Evolutionary conservation across 2,329 filamentous ascomycete genomes (phyloP).

Genomic region (Rhynchosporium secalis): DNA sequence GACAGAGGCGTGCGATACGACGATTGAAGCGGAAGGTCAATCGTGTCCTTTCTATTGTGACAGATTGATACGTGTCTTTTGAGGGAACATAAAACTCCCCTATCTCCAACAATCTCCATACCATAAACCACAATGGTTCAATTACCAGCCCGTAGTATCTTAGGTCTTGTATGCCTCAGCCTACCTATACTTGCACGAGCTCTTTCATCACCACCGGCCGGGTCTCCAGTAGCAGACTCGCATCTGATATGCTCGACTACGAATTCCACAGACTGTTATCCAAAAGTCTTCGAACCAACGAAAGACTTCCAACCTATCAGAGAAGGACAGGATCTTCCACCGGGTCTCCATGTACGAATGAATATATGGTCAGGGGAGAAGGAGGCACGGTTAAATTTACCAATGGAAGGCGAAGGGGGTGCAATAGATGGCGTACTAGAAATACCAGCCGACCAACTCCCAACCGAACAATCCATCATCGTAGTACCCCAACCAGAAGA

Average conservation of each 20-base stretch:
- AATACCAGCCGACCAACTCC: constrained; percentile 54
- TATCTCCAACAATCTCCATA: background rate
- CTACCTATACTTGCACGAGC: constrained; percentile 31
- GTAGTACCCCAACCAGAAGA: constrained; percentile 36
- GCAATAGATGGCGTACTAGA: constrained; percentile 42
- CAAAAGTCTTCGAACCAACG: constrained; percentile 62
- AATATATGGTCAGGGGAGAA: constrained; percentile 64
- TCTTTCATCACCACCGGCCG: constrained; percentile 25
- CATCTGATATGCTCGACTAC: constrained; percentile 66
- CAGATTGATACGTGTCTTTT: constrained; percentile 27
- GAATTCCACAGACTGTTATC: constrained; percentile 63
- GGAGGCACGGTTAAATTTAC: constrained; percentile 66
- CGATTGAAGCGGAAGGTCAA: constrained; percentile 35
- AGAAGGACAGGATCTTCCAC: constrained; percentile 64
- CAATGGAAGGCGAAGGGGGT: constrained; percentile 51
- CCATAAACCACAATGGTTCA: constrained; percentile 29
- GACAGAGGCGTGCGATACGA: constrained; percentile 33
- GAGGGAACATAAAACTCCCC: constrained; percentile 9
- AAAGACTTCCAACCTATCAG: constrained; percentile 63
- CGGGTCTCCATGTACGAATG: constrained; percentile 65
- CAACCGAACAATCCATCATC: constrained; percentile 47
- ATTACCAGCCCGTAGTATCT: constrained; percentile 20
- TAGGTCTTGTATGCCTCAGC: constrained; percentile 32
- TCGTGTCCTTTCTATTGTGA: constrained; percentile 35
- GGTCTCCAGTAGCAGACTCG: constrained; percentile 40